These are phyloP conservation scores for Jackrogersella minutella DNA, from an alignment of 495 filamentous ascomycete species.

Conservation along the genomic window DNA sequence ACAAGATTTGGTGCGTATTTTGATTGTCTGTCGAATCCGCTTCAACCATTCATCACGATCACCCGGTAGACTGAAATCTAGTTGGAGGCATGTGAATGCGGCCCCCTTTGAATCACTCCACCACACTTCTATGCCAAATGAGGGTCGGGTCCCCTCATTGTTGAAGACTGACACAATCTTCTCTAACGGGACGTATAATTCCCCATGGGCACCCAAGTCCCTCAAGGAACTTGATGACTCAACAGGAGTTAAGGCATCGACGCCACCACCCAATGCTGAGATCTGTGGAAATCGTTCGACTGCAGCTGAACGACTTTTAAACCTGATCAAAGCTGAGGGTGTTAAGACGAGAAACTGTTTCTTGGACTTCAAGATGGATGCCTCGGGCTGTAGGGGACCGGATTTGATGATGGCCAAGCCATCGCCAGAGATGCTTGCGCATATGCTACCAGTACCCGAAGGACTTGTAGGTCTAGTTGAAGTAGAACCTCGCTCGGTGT, in stretches of 20 bases:
- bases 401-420: slow-evolving; percentile 33
- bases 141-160: slow-evolving; percentile 79
- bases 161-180: slow-evolving; percentile 80
- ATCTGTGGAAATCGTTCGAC: slow-evolving; percentile 50
- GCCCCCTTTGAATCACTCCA: slow-evolving; percentile 71
- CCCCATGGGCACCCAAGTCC: slow-evolving; percentile 14
- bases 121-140: slow-evolving; percentile 85
- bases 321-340: slow-evolving; percentile 80
- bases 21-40: slow-evolving; percentile 69
- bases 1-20: slow-evolving; percentile 55
- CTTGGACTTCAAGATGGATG: slow-evolving; percentile 82
- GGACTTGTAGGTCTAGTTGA: slow-evolving; percentile 43
- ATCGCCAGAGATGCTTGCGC: slow-evolving; percentile 35
- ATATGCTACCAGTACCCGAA: slow-evolving; percentile 36
- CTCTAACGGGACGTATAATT: slow-evolving; percentile 66
- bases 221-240: slow-evolving; percentile 40
- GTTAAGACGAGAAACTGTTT: slow-evolving; percentile 93
- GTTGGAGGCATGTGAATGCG: slow-evolving; percentile 58
- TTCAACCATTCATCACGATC: slow-evolving; percentile 80
- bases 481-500: slow-evolving; percentile 33
- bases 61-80: slow-evolving; percentile 75
- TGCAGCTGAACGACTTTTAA: slow-evolving; percentile 76
- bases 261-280: slow-evolving; percentile 6
- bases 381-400: slow-evolving; percentile 81
- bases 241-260: slow-evolving; percentile 17